Evolutionary conservation across 2,329 filamentous ascomycete genomes (phyloP), one percentile per base, ranked within the genome.

Genomic region (Parascedosporium putredinis): DNA sequence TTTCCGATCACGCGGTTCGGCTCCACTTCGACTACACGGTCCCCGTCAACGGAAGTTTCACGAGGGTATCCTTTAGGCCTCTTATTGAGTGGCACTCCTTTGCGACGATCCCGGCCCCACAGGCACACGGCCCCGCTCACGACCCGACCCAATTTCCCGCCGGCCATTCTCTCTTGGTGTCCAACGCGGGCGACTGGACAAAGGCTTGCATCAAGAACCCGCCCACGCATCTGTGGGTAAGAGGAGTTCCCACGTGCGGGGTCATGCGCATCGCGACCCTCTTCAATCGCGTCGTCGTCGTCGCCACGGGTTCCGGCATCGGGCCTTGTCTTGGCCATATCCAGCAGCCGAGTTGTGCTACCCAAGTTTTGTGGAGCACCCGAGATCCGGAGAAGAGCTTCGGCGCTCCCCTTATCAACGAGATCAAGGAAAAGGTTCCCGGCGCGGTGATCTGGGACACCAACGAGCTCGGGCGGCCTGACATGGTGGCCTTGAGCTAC

Each of bases 141-240:
- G 58, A 57, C 34, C 57, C 55, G 9, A 57, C 57, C 10, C 27
- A 47, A 29, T 24, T 42, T 7, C 43, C 49, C 6, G 47, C 47
- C 10, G 81, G 78, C 12, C 87, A 83, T 65, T 86, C 82, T 0
- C 69, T 85, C 25, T 68, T 89, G 25, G 73, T 89, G 24, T 86
- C 83, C 49, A 83, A 82, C 55, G 84, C 83, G 3, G 85, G 85
- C 20, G 84, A 89, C 65, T 89, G 85, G 84, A 89, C 85, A 1
- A 68, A 68, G 22, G 68, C 71, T 27, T 75, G 78, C 50, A 87
- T 89, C 64, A 66, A 72, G 45, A 70, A 74, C 45, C 78, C 79
- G 2, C 83, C 83, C 1, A 73, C 67, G 1, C 65, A 75, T 47
- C 65, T 88, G 43, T 89, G 81, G 80, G 78, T 83, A 4, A 78